Evolutionary conservation across 2,329 filamentous ascomycete genomes (phyloP), one percentile per base, ranked within the genome.

Genomic region (Westerdykella ornata): DNA sequence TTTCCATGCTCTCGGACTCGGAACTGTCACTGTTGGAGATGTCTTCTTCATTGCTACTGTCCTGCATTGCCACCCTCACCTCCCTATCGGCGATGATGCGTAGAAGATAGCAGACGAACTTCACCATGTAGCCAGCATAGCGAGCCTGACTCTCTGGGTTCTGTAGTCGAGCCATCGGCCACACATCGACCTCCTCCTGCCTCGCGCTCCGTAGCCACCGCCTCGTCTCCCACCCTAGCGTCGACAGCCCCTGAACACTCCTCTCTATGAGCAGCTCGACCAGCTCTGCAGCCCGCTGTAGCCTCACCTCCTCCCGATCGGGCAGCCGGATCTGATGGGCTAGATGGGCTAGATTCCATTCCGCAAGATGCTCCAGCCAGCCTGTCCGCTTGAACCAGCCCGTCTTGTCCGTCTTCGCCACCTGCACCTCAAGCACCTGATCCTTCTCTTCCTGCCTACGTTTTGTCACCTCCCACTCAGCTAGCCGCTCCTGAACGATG

Each of bases 91-190:
- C 17, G 17, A 43, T 26, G 16, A 52, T 42, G n/a, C 39, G 22
- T 32, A 52, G 38, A 39, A 39, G 37, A 33, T 52, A 52, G 42
- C 35, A 52, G 34, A 51, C 39, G 35, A 52, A 46, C 29, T 36
- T 39, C 28, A 38, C 37, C 18, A 46, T 44, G 43, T 52, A 52
- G 14, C 37, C 39, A 35, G 45, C 30, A 35, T 53, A 53, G 16
- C 14, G 30, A 29, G 22, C 26, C 37, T 53, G 35, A 46, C 46
- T 50, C 34, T 51, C 37, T 16, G 35, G 39, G 37, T 53, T 53
- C 42, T 53, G 32, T 34, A 53, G 40, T 28, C 45, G 42, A 14
- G 29, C 41, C 17, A 53, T 44, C 35, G 39, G n/a, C n/a, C n/a
- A 45, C 18, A 33, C 8, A 37, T 50, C 37, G 26, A 43, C 18